Base-by-base conservation (phyloP, 1,284 basidiomycete genomes). In the Microbotryomycetes sp. region DNA sequence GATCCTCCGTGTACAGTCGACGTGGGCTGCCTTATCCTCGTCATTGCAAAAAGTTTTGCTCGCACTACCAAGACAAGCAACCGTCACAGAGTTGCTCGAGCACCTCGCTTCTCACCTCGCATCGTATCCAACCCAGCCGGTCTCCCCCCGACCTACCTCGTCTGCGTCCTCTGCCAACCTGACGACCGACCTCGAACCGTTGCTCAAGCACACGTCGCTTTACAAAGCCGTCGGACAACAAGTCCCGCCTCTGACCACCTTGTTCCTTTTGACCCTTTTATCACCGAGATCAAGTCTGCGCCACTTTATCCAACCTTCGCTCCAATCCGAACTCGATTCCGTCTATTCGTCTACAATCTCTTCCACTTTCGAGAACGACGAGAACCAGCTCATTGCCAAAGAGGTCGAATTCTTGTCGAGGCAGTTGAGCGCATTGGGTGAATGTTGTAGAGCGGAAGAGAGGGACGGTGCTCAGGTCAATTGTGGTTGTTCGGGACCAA, bases 371-470 rank as follows among this genome's bases (percentile, higher is more conserved):
- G n/a, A n/a, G n/a, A 23, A 23, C 13, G 2, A 3, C 15, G n/a
- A 21, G 1, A 46, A 52, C 9, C 30, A 47, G 13, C 29, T 41
- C 0, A 15, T 62, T 13, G 21, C 27, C 9, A 54, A 52, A 1
- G 66, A 68, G 54, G 59, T 61, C 5, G 59, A 61, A 27, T 35
- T 52, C 15, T 45, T 65, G 47, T 47, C 52, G 30, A 50, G 31
- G 15, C 60, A 65, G 56, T 21, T 68, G 5, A 60, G 54, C 0
- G 66, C 66, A 11, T 21, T 68, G 0, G 63, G 63, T 2, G 66
- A 65, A 51, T 68, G 66, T 24, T 67, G 66, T 46, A 35, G 60
- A n/a, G 54, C 60, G 13, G 66, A 67, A 41, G 59, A 64, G 47
- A 47, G 54, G 11, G 61, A 29, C 2, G 54, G 27, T 18, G 54